Base-by-base conservation (phyloP, 2,329 filamentous ascomycete species). In the Arthrobotrys conoides region DNA sequence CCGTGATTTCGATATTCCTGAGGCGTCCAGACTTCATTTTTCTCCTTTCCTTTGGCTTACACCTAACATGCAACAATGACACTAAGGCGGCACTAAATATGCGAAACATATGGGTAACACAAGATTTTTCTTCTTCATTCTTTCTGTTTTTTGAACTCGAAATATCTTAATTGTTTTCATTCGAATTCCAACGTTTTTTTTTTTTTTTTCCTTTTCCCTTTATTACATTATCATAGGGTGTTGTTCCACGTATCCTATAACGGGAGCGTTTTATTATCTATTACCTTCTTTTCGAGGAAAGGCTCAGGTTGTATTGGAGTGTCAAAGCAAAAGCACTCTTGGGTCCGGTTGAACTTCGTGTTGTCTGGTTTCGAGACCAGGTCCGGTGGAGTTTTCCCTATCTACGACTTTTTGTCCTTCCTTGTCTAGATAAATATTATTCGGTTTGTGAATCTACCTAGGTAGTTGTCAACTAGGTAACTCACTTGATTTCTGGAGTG, bases 321-420 rank as follows among this genome's bases (percentile, higher is more conserved):
- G 18, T 30, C 8, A 38, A 22, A 36, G 16, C 9, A 20, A 38
- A 38, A 55, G 38, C 18, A 38, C 8, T 16, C 27, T 22, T 38
- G 30, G 53, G 53, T 59, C 38, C 20, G 6, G 53, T 38, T 30
- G 53, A 38, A 30, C 38, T 59, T n/a, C n/a, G n/a, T n/a, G n/a
- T n/a, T n/a, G n/a, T n/a, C n/a, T n/a, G n/a, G n/a, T n/a, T n/a
- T n/a, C n/a, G n/a, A n/a, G n/a, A n/a, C n/a, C n/a, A n/a, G 53
- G 53, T 59, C 38, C 20, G 6, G 53, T 38, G 53, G 53, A 38
- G 53, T 59, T 59, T n/a, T 30, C n/a, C n/a, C n/a, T 53, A 14
- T 20, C n/a, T 53, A 16, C 16, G 41, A 46, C 12, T 16, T 36
- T 30, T 53, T n/a, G 27, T 30, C 49, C 22, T 30, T 24, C 22